phyloP scores from a whole-genome alignment of 306 rosid genomes.

The Prunus mume region DNA sequence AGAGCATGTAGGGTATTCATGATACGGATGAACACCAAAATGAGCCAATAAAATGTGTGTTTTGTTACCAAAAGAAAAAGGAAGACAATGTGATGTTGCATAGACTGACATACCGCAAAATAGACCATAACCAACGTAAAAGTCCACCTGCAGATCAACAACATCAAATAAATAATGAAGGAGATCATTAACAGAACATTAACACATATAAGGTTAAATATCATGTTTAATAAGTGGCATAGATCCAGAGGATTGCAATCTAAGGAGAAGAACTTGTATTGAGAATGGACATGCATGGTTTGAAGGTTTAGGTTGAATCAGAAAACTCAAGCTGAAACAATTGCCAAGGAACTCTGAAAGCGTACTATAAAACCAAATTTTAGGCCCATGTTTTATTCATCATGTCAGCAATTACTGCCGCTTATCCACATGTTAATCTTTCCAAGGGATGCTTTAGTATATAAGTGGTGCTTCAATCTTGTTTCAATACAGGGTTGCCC shows the following conservation, averaged over 20 bases:
- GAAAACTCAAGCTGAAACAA: background rate
- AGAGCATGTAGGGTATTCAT: background rate
- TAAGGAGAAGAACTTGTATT: background rate
- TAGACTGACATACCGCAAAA: constrained; percentile 57
- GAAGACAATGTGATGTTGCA: background rate
- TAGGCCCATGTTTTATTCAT: background rate
- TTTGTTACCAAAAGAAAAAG: background rate
- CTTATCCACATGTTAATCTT: background rate
- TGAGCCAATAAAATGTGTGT: background rate
- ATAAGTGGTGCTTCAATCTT: background rate
- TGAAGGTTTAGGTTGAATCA: background rate
- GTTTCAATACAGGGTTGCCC: background rate
- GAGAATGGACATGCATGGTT: background rate
- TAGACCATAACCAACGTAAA: constrained; percentile 65
- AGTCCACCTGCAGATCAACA: constrained; percentile 71
- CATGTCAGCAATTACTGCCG: background rate
- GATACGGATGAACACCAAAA: background rate
- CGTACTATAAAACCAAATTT: background rate
- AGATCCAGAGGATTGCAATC: background rate
- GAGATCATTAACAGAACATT: constrained; percentile 3
- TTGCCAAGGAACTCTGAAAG: background rate
- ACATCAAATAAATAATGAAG: background rate
- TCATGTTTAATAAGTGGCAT: background rate
- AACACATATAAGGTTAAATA: background rate
- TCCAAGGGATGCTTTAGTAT: background rate